Base-by-base conservation (phyloP, 192 early-diverging fungal species). In the Backusella australiensis region DNA sequence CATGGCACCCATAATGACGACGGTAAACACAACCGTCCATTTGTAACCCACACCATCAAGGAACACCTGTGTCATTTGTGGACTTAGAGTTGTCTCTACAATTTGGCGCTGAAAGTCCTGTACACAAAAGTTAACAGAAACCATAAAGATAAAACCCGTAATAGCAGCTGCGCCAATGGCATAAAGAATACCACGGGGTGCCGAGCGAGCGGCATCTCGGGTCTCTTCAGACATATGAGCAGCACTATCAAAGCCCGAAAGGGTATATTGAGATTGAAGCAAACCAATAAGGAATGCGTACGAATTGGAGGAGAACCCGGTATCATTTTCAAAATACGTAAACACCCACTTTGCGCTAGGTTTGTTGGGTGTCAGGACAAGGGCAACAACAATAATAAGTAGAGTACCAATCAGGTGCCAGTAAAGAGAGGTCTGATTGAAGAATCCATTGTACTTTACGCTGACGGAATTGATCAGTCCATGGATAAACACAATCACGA, bases 221-320 rank as follows among this genome's bases (percentile, higher is more conserved):
- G 88, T 89, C 49, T 89, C 88, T 49, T 89, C 88, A 5, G 85
- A 84, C 87, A 88, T 80, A 49, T 83, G 82, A 6, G 82, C 82
- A 8, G 82, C 82, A 34, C 78, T 76, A 38, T 87, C 88, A 71
- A 85, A 89, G 42, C 88, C 88, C 2, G 88, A 89, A 21, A 89
- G 80, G 7, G 88, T 89, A 74, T 88, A 89, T 72, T 86, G 86
- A 36, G 83, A 86, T 65, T 85, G 84, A 3, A 89, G 73, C 6
- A 89, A 71, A 26, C 86, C 88, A 32, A 89, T 75, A 63, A 87
- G 80, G 46, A 87, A 85, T 44, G 82, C 85, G 68, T 89, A 89
- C 12, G 81, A 81, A 73, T 75, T 82, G 14, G 80, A 82, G 0
- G 75, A 77, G 70, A 86, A 89, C 4, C 88, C 88, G 1, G 88